A percentile compares a stretch with the other conserved stretches of the same genome.
These are phyloP conservation scores for Austroboletus eburneus DNA, from an alignment of 768 basidiomycete species.

Conservation along the genomic window DNA sequence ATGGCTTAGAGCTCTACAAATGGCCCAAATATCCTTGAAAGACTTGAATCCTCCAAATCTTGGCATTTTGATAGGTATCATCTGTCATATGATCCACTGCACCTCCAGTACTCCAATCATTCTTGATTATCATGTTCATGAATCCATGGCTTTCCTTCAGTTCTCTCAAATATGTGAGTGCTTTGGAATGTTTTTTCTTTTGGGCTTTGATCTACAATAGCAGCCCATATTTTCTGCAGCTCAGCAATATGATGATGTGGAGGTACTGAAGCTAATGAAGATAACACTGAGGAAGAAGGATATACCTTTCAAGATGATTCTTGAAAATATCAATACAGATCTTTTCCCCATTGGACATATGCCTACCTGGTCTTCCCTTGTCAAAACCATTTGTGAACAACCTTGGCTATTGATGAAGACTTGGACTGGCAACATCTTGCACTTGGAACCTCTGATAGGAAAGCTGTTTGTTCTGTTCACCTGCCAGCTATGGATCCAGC, in stretches of 20 bases:
- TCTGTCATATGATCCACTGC: conserved; percentile 3
- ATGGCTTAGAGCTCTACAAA: background rate
- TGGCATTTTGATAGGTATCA: conserved; percentile 5
- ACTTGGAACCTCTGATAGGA: too few species aligned
- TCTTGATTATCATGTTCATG: conserved; percentile 5
- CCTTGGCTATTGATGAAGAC: too few species aligned
- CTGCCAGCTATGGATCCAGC: too few species aligned
- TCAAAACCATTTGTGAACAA: too few species aligned
- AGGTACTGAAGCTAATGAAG: background rate
- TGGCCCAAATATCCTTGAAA: too few species aligned
- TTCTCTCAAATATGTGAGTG: background rate
- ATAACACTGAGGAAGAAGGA: too few species aligned
- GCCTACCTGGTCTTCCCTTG: too few species aligned
- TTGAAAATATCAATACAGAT: too few species aligned
- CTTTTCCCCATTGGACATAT: too few species aligned
- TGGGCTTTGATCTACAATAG: background rate
- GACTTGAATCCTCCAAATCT: conserved; percentile 7
- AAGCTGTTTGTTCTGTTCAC: too few species aligned
- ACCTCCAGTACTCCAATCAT: conserved; percentile 8
- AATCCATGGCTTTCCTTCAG: conserved; percentile 10
- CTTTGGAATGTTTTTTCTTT: conserved; percentile 8
- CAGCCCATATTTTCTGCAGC: background rate
- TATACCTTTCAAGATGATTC: too few species aligned
- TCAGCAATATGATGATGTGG: conserved; percentile 1
- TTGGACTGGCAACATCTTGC: too few species aligned